Evolutionary conservation across 345 rosid genomes (phyloP), one percentile per base, ranked within the genome.

Genomic region (Citrus mangshanensis): DNA sequence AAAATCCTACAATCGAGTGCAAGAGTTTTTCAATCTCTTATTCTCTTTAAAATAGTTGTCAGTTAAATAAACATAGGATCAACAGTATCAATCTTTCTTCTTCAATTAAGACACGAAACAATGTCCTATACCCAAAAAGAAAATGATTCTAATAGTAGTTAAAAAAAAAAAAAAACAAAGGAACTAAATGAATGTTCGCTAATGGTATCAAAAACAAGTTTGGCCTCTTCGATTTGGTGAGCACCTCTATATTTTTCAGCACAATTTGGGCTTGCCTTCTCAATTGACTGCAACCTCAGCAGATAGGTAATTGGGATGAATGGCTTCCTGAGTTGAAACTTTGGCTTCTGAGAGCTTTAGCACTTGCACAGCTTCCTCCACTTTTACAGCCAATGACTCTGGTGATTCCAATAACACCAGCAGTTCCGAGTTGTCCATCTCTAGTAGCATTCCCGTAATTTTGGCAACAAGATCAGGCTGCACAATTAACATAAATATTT

Each of bases 381-480:
- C 93, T 79, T 86, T 91, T 38, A 82, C 78, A 32, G 92, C 80
- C 65, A 93, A 75, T 13, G 86, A 78, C 61, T 90, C 89, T 0
- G 94, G 92, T 4, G 98, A 89, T 75, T 93, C 90, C 59, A 93
- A 51, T 56, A 93, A 74, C 73, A 86, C 81, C 5, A 91, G 85
- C 81, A 92, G 80, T 66, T 93, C 95, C 4, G 94, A 72, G 46
- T 87, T 87, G 85, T 90, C 96, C 96, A 89, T 90, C 87, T 90
- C 93, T 79, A 92, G 68, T 72, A 93, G 91, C 96, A 92, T 93
- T 35, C 93, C 98, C 0, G 98, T 93, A 38, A 93, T 90, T 83
- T 93, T 93, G 16, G 91, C 85, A 19, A 81, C 96, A 72, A 88
- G 90, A 70, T 89, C 89, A 22, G 95, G 94, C 95, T 93, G 92